These are phyloP conservation scores for Auricularia sp. DNA, from an alignment of 768 basidiomycete species.

Conservation along the genomic window DNA sequence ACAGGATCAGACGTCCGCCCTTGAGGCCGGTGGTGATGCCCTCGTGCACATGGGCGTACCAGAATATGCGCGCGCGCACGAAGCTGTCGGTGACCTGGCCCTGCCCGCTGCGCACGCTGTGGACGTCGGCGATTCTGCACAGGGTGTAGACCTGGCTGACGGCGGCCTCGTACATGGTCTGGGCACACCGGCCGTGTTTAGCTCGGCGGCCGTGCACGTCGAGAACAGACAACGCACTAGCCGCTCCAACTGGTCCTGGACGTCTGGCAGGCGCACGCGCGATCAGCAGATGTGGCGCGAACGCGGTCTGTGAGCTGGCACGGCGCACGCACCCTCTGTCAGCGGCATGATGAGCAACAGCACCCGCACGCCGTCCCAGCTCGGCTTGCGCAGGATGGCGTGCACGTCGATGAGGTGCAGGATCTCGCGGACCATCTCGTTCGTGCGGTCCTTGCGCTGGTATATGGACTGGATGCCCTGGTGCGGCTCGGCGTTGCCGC, in stretches of 20 bases:
- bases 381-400: slow-evolving; percentile 67
- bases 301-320: not conserved
- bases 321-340: slow-evolving; percentile 55
- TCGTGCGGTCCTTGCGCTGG: slow-evolving; percentile 44
- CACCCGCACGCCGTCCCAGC: slow-evolving; percentile 79
- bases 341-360: slow-evolving; percentile 74
- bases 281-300: not conserved
- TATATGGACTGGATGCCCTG: slow-evolving; percentile 21
- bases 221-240: slow-evolving; percentile 20
- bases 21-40: slow-evolving; percentile 72
- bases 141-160: slow-evolving; percentile 74
- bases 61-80: slow-evolving; percentile 72
- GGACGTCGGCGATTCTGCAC: slow-evolving; percentile 44
- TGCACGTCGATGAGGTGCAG: slow-evolving; percentile 72
- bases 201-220: slow-evolving; percentile 20
- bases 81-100: slow-evolving; percentile 47
- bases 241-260: slow-evolving; percentile 36
- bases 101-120: slow-evolving; percentile 39
- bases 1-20: slow-evolving; percentile 80
- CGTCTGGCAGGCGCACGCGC: slow-evolving; percentile 22
- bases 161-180: slow-evolving; percentile 70
- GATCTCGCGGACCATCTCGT: slow-evolving; percentile 66
- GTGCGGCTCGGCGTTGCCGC: slow-evolving; percentile 43
- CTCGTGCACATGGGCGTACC: slow-evolving; percentile 83
- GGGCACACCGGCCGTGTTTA: not conserved